Evolutionary conservation across 257 asterid genomes (phyloP), one percentile per base, ranked within the genome.

Genomic region (Coffea eugenioides): DNA sequence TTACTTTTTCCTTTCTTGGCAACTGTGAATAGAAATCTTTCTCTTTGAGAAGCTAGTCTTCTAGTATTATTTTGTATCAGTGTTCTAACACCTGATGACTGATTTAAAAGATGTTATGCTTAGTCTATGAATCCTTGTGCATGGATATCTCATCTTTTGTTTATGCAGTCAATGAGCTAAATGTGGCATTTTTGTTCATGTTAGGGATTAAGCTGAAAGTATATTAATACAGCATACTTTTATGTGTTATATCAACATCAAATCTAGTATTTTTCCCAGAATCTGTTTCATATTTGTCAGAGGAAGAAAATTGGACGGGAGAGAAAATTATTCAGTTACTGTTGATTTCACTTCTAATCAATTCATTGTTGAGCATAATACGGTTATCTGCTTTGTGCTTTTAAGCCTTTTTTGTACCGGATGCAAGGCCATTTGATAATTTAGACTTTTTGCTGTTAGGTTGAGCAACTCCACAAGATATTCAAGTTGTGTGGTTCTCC

Each of bases 401-500:
- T 49, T 8, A 41, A 45, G 65, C 16, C 77, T 76, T 49, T 21
- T 2, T 23, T 5, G 46, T 46, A 43, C 27, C 68, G 59, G 6
- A 36, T 69, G 36, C 20, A 69, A 41, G 34, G 16, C 23, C 67
- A 70, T 69, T 56, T 62, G 71, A 31, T 71, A 39, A 70, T 23
- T 77, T 71, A 14, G 46, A 54, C 75, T 12, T 31, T 69, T 82
- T 62, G 31, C 73, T 80, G 23, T 49, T 76, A 95, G 99, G 97
- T 95, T 73, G 98, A 93, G 90, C 99, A 95, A 83, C 91, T 95
- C 62, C 99, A 95, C 90, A 93, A 89, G 86, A 91, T 95, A 87
- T 91, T 93, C 82, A 93, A 92, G 78, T 88, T 94, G 76, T 94
- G 97, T 75, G 98, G 99, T 79, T 92, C 99, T 64, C 99, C 98